Conservation (phyloP, 2,329 filamentous ascomycete genomes). For the Colletotrichum euphorbiae region DNA sequence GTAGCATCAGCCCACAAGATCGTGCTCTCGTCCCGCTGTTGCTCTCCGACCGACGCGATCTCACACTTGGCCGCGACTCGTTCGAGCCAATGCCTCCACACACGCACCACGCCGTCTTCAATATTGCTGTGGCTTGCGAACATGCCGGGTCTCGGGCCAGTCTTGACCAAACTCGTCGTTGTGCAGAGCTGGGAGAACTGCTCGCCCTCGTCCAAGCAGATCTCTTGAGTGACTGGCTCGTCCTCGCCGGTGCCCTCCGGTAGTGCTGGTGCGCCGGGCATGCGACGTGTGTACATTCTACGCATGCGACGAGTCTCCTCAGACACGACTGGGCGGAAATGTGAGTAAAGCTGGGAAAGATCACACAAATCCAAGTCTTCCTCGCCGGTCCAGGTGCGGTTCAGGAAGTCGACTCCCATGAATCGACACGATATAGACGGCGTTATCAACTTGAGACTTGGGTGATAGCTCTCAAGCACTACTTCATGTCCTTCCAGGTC, state of each 20-base stretch:
- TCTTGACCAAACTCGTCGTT: slow-evolving; percentile 74
- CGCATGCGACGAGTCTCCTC: slow-evolving; percentile 60
- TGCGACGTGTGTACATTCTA: slow-evolving; percentile 45
- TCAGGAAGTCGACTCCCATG: slow-evolving; percentile 71
- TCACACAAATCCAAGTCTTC: slow-evolving; percentile 45
- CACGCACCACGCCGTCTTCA: slow-evolving; percentile 74
- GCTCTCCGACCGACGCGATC: slow-evolving; percentile 40
- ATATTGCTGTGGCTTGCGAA: slow-evolving; percentile 75
- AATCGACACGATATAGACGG: slow-evolving; percentile 76
- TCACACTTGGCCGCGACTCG: slow-evolving; percentile 61
- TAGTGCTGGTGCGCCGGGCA: slow-evolving; percentile 42
- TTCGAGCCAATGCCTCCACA: slow-evolving; percentile 80
- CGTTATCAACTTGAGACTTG: slow-evolving; percentile 74
- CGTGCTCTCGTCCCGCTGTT: slow-evolving; percentile 41
- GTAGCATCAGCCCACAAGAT: slow-evolving; percentile 76
- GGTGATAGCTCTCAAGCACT: slow-evolving; percentile 84
- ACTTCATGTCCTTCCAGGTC: slow-evolving; percentile 72
- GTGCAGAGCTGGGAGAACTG: slow-evolving; percentile 80
- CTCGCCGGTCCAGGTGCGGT: slow-evolving; percentile 46
- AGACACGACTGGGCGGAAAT: slow-evolving; percentile 73
- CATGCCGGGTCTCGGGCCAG: slow-evolving; percentile 69
- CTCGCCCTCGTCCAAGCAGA: slow-evolving; percentile 76
- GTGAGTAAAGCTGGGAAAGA: slow-evolving; percentile 73
- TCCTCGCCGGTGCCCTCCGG: slow-evolving; percentile 47
- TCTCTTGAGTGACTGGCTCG: slow-evolving; percentile 65